These are phyloP conservation scores for Chenopodium formosanum DNA, from an alignment of 148 eudicot genomes.

Conservation along the genomic window DNA sequence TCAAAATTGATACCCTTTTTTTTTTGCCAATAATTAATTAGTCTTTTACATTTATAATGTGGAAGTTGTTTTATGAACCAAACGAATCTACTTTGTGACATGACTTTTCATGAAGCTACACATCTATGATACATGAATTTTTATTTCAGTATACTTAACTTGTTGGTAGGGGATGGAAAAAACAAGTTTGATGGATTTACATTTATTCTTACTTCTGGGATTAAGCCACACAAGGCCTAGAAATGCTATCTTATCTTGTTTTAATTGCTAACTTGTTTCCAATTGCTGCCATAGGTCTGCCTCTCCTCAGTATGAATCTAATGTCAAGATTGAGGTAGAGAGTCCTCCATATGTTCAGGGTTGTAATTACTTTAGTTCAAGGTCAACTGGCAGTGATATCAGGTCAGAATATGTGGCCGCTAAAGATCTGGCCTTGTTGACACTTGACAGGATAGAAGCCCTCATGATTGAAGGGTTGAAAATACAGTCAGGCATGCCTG, in stretches of 20 bases:
- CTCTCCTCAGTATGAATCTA: slow-evolving; percentile 29
- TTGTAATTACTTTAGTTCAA: slow-evolving; percentile 26
- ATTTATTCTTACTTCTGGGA: background rate
- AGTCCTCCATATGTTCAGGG: slow-evolving; percentile 25
- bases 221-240: slow-evolving; percentile 1
- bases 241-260: background rate
- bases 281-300: slow-evolving; percentile 47
- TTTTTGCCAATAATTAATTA: background rate
- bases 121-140: background rate
- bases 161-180: background rate
- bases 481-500: slow-evolving; percentile 78
- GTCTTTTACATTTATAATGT: background rate
- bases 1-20: background rate
- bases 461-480: slow-evolving; percentile 84
- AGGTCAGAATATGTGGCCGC: slow-evolving; percentile 49
- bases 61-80: background rate
- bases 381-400: slow-evolving; percentile 22
- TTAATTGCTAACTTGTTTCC: slow-evolving; percentile 15
- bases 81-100: background rate
- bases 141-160: background rate
- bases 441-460: slow-evolving; percentile 73
- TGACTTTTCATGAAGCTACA: background rate
- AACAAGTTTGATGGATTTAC: background rate
- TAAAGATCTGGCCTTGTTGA: slow-evolving; percentile 68
- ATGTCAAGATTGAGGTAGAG: slow-evolving; percentile 26